A percentile compares a stretch with the other conserved stretches of the same genome.
phyloP scores from a whole-genome alignment of 495 filamentous ascomycete genomes.

The Thozetella sp. region DNA sequence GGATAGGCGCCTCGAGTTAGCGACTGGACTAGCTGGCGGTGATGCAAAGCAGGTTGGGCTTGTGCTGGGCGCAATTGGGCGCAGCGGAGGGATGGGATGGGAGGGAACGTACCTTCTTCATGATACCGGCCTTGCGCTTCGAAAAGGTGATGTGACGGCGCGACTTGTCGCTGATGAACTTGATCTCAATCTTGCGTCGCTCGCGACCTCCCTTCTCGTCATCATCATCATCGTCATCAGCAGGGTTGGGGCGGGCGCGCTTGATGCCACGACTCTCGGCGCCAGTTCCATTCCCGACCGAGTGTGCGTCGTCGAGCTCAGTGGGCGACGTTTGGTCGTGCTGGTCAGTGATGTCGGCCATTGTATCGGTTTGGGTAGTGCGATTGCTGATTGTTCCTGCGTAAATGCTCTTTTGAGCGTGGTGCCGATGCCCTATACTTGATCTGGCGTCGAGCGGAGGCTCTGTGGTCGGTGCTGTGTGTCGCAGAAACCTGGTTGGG shows the following conservation, averaged over 20 bases:
- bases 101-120: constrained; percentile 90
- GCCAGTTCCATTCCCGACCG: constrained; percentile 63
- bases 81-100: constrained; percentile 5
- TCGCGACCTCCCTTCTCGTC: constrained; percentile 98
- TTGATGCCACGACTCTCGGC: constrained; percentile 83
- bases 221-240: constrained; percentile 97
- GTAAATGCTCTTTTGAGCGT: constrained; percentile 60
- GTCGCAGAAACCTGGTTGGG: constrained; percentile 56
- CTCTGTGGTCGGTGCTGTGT: constrained; percentile 40
- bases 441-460: constrained; percentile 58
- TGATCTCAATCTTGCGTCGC: constrained; percentile 99
- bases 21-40: constrained; percentile 13
- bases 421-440: constrained; percentile 61
- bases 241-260: constrained; percentile 78
- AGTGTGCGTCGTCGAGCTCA: constrained; percentile 63
- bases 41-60: constrained; percentile 5
- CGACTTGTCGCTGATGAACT: constrained; percentile 99
- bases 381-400: constrained; percentile 18
- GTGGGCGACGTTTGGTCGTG: constrained; percentile 61
- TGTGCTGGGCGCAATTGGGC: not conserved
- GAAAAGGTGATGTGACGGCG: constrained; percentile 99
- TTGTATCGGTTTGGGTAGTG: constrained; percentile 33
- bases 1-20: constrained; percentile 23
- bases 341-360: constrained; percentile 66
- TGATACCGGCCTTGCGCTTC: constrained; percentile 99